Percentiles rank a stretch among this genome's conserved stretches.
Evolutionary conservation across 441 rosid genomes (phyloP).

Genomic region (Hura crepitans): DNA sequence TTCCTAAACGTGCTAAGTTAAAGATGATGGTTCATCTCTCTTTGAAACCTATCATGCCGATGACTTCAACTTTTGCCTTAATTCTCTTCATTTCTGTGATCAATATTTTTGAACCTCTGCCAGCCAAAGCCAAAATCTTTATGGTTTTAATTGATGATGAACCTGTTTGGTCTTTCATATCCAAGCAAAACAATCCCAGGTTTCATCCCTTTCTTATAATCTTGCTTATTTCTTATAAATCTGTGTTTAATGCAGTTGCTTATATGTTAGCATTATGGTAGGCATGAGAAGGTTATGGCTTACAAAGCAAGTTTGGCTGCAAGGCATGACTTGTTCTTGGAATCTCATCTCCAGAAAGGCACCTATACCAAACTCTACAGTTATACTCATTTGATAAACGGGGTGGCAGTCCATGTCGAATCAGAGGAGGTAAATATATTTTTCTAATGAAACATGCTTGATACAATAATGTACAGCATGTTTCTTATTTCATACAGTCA

Average conservation of each 20-base stretch:
- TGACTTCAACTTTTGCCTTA: conserved; percentile 7
- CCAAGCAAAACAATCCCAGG: conserved; percentile 24
- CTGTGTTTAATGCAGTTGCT: background rate
- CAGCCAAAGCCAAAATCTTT: conserved; percentile 36
- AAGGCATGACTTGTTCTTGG: conserved; percentile 38
- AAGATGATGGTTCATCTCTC: background rate
- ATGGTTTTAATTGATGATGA: conserved; percentile 41
- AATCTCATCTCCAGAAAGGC: conserved; percentile 33
- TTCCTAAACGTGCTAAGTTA: background rate
- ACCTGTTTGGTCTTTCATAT: conserved; percentile 31
- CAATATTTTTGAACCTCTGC: conserved; percentile 6
- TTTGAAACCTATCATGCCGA: background rate
- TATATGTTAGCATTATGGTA: background rate
- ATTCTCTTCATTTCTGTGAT: conserved; percentile 22
- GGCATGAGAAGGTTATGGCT: conserved; percentile 26
- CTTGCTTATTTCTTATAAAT: background rate
- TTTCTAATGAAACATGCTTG: conserved; percentile 1
- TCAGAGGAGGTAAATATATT: conserved; percentile 37
- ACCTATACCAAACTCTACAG: conserved; percentile 47
- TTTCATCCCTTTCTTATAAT: background rate
- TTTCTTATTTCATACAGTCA: background rate
- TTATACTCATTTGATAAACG: conserved; percentile 48
- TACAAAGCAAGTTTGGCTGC: conserved; percentile 31
- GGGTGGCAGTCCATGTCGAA: conserved; percentile 39
- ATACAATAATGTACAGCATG: background rate